These are phyloP conservation scores for Aspergillus transmontanensis DNA, from an alignment of 2,329 filamentous ascomycete species.

Conservation along the genomic window DNA sequence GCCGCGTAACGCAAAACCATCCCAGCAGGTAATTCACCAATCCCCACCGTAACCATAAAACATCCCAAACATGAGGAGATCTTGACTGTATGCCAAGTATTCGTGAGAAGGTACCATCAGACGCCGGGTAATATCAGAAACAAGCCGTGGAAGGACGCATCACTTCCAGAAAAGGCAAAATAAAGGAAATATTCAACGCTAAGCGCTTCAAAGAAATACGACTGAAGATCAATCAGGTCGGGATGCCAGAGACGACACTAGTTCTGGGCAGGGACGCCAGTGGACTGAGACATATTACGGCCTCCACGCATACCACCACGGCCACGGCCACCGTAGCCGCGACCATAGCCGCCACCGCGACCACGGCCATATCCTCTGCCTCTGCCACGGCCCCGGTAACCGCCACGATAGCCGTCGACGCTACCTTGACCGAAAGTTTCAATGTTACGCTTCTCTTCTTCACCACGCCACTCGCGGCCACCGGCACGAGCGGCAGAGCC, in stretches of 20 bases:
- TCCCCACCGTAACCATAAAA: constrained; percentile 21
- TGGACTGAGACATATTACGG: constrained; percentile 40
- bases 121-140: constrained; percentile 25
- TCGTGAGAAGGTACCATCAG: constrained; percentile 27
- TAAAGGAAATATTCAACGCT: constrained; percentile 24
- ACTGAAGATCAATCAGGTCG: neutral
- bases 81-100: constrained; percentile 28
- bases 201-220: constrained; percentile 14
- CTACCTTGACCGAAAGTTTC: constrained; percentile 98
- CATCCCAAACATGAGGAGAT: constrained; percentile 19
- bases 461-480: constrained; percentile 83
- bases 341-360: constrained; percentile 46
- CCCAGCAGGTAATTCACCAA: constrained; percentile 17
- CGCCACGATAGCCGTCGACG: constrained; percentile 83
- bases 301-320: constrained; percentile 45
- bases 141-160: constrained; percentile 24
- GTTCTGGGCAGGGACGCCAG: constrained; percentile 39
- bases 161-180: constrained; percentile 25
- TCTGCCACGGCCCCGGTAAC: constrained; percentile 68
- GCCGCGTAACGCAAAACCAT: constrained; percentile 19
- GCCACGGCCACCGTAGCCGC: constrained; percentile 43
- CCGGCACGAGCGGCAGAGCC: constrained; percentile 66
- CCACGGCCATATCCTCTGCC: constrained; percentile 54
- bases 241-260: constrained; percentile 20
- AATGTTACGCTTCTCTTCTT: constrained; percentile 94